A percentile compares a stretch with the other conserved stretches of the same genome.
phyloP scores from a whole-genome alignment of 495 filamentous ascomycete species.

The Venustampulla echinocandica region DNA sequence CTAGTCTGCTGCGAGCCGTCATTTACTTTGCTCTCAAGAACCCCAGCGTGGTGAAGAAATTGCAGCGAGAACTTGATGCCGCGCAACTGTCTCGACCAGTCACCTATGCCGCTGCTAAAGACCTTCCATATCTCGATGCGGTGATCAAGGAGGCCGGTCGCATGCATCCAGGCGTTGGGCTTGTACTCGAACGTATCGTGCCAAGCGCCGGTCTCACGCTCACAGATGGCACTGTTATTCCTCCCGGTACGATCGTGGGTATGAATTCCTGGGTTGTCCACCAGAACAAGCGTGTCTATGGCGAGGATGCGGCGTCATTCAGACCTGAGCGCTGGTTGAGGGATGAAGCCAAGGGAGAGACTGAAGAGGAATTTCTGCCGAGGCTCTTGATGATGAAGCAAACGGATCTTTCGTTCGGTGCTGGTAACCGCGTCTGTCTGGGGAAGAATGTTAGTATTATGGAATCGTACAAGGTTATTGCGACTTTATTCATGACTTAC shows the following conservation, averaged over 20 bases:
- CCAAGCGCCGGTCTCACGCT: conserved; percentile 23
- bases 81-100: neutral
- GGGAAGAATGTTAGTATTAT: conserved; percentile 34
- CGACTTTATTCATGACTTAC: conserved; percentile 27
- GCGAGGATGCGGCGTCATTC: conserved; percentile 42
- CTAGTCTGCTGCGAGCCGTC: conserved; percentile 36
- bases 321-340: conserved; percentile 49
- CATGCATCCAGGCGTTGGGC: conserved; percentile 6
- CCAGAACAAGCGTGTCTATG: conserved; percentile 45
- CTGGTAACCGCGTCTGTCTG: conserved; percentile 31
- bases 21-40: conserved; percentile 49
- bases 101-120: neutral
- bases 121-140: conserved; percentile 19
- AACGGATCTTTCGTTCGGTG: conserved; percentile 33
- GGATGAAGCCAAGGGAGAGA: neutral
- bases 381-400: conserved; percentile 25
- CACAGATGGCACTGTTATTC: conserved; percentile 21
- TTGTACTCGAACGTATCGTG: conserved; percentile 16
- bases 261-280: conserved; percentile 20
- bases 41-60: conserved; percentile 27
- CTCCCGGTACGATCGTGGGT: conserved; percentile 18
- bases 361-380: conserved; percentile 20
- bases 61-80: neutral
- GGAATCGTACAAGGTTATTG: conserved; percentile 37
- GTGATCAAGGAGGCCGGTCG: conserved; percentile 28